These are phyloP conservation scores for Amanita thiersii DNA, from an alignment of 768 basidiomycete species.

Conservation along the genomic window DNA sequence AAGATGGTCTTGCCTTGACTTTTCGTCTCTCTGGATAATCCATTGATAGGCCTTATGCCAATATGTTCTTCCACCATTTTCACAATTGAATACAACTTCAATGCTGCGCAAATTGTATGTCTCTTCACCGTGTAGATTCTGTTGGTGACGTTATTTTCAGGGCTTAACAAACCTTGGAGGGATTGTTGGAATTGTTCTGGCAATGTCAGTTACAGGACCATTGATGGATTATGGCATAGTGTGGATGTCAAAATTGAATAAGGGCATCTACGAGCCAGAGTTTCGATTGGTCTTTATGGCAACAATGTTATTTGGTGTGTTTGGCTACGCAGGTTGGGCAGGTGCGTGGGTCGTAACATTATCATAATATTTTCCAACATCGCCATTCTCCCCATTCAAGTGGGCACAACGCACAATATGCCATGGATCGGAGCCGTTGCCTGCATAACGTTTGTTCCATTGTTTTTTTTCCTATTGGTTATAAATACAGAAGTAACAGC, in stretches of 20 bases:
- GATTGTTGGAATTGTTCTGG: slow-evolving; percentile 32
- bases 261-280: slow-evolving; percentile 39
- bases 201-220: slow-evolving; percentile 26
- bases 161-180: slow-evolving; percentile 35
- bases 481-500: neutral
- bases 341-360: slow-evolving; percentile 14
- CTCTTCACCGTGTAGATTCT: neutral
- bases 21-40: neutral
- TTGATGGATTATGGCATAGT: slow-evolving; percentile 34
- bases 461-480: neutral
- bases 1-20: too few relatives aligned
- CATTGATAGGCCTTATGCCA: slow-evolving; percentile 26
- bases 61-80: slow-evolving; percentile 38
- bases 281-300: slow-evolving; percentile 33
- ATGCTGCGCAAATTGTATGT: slow-evolving; percentile 29
- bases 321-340: slow-evolving; percentile 40
- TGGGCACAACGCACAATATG: slow-evolving; percentile 30
- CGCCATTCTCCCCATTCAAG: slow-evolving; percentile 11
- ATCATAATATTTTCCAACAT: neutral
- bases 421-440: slow-evolving; percentile 38
- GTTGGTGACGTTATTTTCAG: slow-evolving; percentile 10
- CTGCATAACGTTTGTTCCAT: slow-evolving; percentile 21
- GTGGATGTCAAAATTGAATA: slow-evolving; percentile 34
- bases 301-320: slow-evolving; percentile 33
- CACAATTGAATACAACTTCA: slow-evolving; percentile 33